Percentiles rank a stretch among this genome's conserved stretches.
Conservation (phyloP, 495 filamentous ascomycete species). For the Cudoniella acicularis region DNA sequence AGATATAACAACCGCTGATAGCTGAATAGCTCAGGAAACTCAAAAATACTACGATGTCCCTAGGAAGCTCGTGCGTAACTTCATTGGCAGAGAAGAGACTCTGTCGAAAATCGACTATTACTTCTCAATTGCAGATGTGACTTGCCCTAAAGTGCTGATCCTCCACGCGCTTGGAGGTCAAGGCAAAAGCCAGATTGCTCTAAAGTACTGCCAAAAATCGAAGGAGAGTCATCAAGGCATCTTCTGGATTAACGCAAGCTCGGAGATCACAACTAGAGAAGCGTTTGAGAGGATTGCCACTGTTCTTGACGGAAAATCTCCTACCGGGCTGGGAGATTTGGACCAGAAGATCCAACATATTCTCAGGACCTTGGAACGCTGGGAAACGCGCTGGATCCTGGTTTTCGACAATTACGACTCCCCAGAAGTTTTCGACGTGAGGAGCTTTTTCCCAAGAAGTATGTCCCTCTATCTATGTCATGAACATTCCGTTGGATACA, state of each 20-base stretch:
- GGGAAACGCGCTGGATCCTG: slow-evolving; percentile 21
- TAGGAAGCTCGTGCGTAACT: not conserved
- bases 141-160: slow-evolving; percentile 10
- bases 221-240: slow-evolving; percentile 15
- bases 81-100: not conserved
- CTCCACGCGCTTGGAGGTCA: slow-evolving; percentile 29
- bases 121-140: not conserved
- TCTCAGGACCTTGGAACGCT: slow-evolving; percentile 12
- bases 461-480: not conserved
- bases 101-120: not conserved
- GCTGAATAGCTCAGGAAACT: not conserved
- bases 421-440: slow-evolving; percentile 20
- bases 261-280: slow-evolving; percentile 9
- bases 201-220: slow-evolving; percentile 23
- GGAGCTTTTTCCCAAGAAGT: slow-evolving; percentile 16
- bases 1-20: not conserved
- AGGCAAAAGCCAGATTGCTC: slow-evolving; percentile 32
- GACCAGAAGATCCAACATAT: slow-evolving; percentile 11
- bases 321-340: not conserved
- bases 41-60: not conserved
- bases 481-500: not conserved
- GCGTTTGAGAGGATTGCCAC: slow-evolving; percentile 5
- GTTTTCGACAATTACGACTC: slow-evolving; percentile 33
- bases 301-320: not conserved
- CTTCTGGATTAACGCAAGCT: slow-evolving; percentile 30